phyloP scores from a whole-genome alignment of 225 moss, liverwort and hornwort species.

The Ulota crispa region DNA sequence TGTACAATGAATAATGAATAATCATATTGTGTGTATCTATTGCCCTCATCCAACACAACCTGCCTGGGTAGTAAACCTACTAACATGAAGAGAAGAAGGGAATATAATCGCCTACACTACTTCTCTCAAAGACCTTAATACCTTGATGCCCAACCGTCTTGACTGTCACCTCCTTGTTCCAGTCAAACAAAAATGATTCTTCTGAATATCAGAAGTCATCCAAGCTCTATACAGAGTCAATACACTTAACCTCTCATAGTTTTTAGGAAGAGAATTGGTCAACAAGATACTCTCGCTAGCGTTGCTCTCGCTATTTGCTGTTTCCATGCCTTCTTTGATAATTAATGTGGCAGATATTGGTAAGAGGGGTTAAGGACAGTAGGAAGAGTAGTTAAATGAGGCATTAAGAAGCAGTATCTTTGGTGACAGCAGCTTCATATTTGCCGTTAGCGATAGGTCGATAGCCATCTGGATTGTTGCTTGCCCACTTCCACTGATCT shows the following conservation, averaged over 20 bases:
- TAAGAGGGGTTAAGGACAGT: constrained; percentile 8
- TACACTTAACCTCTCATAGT: neutral
- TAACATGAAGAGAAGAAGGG: constrained; percentile 10
- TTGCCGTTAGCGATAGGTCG: constrained; percentile 31
- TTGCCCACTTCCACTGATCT: constrained; percentile 98
- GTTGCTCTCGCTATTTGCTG: constrained; percentile 23
- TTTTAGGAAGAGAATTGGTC: constrained; percentile 30
- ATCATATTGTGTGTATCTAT: constrained; percentile 3
- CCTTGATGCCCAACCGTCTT: constrained; percentile 2
- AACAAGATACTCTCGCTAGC: constrained; percentile 5
- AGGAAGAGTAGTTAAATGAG: neutral
- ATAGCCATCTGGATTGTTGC: constrained; percentile 83
- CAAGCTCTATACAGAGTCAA: constrained; percentile 21
- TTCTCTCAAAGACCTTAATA: constrained; percentile 15
- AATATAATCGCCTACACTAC: constrained; percentile 1
- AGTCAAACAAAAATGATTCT: constrained; percentile 19
- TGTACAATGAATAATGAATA: constrained; percentile 32
- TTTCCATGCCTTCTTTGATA: constrained; percentile 11
- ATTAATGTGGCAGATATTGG: constrained; percentile 13
- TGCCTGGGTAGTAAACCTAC: constrained; percentile 1
- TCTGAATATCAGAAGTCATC: constrained; percentile 10
- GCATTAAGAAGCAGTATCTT: constrained; percentile 18
- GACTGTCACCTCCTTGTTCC: constrained; percentile 18
- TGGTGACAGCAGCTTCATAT: constrained; percentile 16
- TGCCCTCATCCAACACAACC: constrained; percentile 15